Base-by-base conservation (phyloP, 75 land plant species). In the Pinus albicaulis region DNA sequence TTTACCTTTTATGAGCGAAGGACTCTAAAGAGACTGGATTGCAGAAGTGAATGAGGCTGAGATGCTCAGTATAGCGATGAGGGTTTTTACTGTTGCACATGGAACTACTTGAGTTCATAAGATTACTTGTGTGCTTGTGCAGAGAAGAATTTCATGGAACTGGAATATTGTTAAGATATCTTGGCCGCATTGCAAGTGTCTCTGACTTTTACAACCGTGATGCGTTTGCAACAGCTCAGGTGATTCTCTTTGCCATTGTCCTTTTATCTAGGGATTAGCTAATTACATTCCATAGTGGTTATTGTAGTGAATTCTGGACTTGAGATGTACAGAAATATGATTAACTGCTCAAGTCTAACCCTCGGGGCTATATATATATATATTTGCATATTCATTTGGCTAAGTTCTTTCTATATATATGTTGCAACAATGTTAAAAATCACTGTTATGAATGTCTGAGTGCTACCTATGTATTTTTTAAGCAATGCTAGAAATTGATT, bases 211-310 rank as follows among this genome's bases (percentile, higher is more conserved):
- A 82, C 62, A 82, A 82, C 55, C 52, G 62, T 24, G 82, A 78
- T 73, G 61, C 76, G 5, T 55, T 81, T 64, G 31, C 82, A 7
- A 81, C 82, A 55, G 55, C 81, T 81, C 82, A 81, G 74, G 82
- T 76, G 14, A n/a, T 20, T 74, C 41, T 31, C 69, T 14, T 65
- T 65, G 20, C 3, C n/a, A 65, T 3, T 61, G 28, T 61, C 15
- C 25, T n/a, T 11, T 24, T 15, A 24, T 3, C 15, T 61, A 61
- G 28, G 14, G 28, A 61, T 48, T 61, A 61, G 64, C 64, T 61
- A 24, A 25, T 61, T 61, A 61, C 26, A 4, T 61, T 25, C 8
- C n/a, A 25, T 25, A 24, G 64, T 25, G 31, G 64, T 25, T 26
- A 48, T 48, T 48, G 53, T 10, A 48, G 22, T 61, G 26, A 10